Evolutionary conservation across 306 rosid species (phyloP).

Genomic region (Oemleria cerasiformis): DNA sequence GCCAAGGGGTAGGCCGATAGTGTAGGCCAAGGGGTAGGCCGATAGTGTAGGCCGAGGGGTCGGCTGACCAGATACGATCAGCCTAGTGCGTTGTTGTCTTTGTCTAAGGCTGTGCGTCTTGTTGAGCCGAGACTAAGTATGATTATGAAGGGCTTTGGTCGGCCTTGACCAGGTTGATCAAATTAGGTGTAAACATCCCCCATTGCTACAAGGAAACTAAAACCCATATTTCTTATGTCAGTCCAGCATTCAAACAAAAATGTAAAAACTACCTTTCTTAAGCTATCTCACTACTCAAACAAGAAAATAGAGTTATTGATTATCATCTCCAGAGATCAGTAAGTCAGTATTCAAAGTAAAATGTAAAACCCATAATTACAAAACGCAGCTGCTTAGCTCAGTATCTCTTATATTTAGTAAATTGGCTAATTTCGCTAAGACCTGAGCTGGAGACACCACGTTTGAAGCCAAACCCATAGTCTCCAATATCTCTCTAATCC

Average conservation of each 20-base stretch:
- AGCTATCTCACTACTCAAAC: not conserved
- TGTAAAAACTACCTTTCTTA: not conserved
- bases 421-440: constrained; percentile 81
- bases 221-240: constrained; percentile 18
- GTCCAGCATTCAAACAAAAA: constrained; percentile 20
- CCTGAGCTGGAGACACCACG: constrained; percentile 75
- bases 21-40: no score
- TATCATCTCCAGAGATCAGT: not conserved
- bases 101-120: no score
- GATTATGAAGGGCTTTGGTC: not conserved
- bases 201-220: constrained; percentile 92
- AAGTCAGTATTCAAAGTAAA: not conserved
- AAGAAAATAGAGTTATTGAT: not conserved
- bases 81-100: no score
- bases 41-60: no score
- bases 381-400: constrained; percentile 73
- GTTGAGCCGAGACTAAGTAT: not conserved
- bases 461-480: constrained; percentile 79
- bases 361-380: not conserved
- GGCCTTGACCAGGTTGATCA: no score
- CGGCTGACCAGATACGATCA: no score
- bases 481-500: constrained; percentile 87
- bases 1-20: no score
- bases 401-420: constrained; percentile 93
- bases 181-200: no score